Base-by-base conservation (phyloP, 2,329 filamentous ascomycete species). In the Rhytidhysteron rufulum region DNA sequence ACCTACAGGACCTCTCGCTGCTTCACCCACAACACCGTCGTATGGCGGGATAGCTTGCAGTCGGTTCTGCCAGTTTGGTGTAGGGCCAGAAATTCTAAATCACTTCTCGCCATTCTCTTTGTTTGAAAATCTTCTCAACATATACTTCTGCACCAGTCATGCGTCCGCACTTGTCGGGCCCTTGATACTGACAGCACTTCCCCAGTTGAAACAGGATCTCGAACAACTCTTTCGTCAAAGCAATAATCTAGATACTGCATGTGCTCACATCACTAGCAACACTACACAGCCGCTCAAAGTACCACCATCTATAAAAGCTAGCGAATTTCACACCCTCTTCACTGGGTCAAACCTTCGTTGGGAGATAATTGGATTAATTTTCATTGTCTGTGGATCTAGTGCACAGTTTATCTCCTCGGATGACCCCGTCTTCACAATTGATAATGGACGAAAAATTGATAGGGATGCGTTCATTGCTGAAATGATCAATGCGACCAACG, bases 341-440 rank as follows among this genome's bases (percentile, higher is more conserved):
- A 65, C 61, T 13, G 60, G 60, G 4, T 49, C 48, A 15, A 62
- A 63, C 34, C 44, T 65, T 27, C 49, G 60, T 18, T 65, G 61
- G 61, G 61, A 65, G 38, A 57, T 50, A 1, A 27, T 65, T 7
- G 61, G 61, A 16, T 42, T 65, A 7, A 37, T 63, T 11, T 37
- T 63, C 18, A 43, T 49, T 6, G 24, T 63, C 6, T 53, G 58
- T 19, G 55, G 53, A 5, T 57, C 51, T 10, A 55, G 54, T 27
- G 58, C 58, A 6, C 58, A 62, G 20, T 62, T 52, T 31, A 57
- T 55, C 4, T 48, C 52, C 11, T 58, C 60, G 22, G 50, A 55
- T 32, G 53, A 62, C 39, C 48, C 58, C 3, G 34, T 63, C 8
- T 64, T 63, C 29, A 55, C 47, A 2, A 45, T 62, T 5, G 54